Conservation (phyloP, 2,329 filamentous ascomycete genomes). For the Plectosphaerella plurivora region DNA sequence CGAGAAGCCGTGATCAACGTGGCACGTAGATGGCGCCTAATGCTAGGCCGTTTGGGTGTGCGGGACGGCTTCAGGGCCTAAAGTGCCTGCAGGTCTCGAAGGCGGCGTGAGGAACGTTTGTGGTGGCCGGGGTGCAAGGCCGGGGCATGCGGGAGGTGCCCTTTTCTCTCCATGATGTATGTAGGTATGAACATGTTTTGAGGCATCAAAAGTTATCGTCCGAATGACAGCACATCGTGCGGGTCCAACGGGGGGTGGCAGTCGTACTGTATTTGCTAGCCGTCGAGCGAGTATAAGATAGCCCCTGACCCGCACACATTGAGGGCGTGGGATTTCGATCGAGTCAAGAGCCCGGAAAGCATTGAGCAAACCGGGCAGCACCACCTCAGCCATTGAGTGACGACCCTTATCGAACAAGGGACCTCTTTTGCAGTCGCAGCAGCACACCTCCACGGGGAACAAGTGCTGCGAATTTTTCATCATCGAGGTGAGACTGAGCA, state of each 20-base stretch:
- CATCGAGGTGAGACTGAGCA: no score
- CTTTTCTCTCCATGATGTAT: not conserved
- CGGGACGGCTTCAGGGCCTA: conserved; percentile 1
- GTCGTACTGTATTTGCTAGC: not conserved
- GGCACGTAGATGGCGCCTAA: conserved; percentile 21
- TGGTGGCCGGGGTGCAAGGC: not conserved
- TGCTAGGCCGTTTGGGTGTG: conserved; percentile 1
- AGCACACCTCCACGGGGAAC: no score
- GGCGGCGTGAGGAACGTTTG: not conserved
- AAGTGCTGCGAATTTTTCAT: no score
- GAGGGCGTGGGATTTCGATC: not conserved
- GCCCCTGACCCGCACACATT: conserved; percentile 20
- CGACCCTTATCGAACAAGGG: no score
- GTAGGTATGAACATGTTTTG: not conserved
- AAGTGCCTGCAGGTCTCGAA: conserved; percentile 6
- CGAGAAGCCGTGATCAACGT: conserved; percentile 24
- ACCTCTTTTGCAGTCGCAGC: no score
- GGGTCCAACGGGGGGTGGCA: conserved; percentile 4
- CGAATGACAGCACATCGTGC: conserved; percentile 12
- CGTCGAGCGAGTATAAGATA: conserved; percentile 33
- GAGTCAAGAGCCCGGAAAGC: not conserved
- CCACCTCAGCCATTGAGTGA: no score
- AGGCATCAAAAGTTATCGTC: not conserved
- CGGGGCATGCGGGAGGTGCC: conserved; percentile 1
- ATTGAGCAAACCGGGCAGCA: not conserved